Conservation (phyloP, 2,329 filamentous ascomycete genomes). For the Sclerotinia trifoliorum region DNA sequence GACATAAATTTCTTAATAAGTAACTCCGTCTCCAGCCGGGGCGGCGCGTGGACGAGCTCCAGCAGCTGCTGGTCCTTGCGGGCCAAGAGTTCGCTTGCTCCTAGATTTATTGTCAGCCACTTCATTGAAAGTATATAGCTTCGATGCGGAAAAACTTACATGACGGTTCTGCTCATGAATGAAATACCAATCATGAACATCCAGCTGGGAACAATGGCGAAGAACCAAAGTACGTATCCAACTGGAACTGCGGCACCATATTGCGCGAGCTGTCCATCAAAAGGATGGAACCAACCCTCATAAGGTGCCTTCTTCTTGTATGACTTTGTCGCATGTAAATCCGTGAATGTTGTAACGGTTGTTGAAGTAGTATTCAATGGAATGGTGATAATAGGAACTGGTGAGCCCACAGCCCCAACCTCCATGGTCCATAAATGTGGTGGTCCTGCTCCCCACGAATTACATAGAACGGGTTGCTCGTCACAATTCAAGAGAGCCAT, state of each 20-base stretch:
- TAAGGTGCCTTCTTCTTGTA: conserved; percentile 49
- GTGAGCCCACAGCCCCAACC: conserved; percentile 62
- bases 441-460: conserved; percentile 65
- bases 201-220: conserved; percentile 70
- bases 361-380: conserved; percentile 68
- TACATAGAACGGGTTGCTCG: conserved; percentile 70
- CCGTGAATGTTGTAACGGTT: conserved; percentile 61
- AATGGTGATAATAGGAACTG: conserved; percentile 63
- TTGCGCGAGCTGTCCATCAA: conserved; percentile 65
- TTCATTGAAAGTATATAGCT: conserved; percentile 8
- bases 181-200: conserved; percentile 74
- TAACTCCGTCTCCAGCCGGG: conserved; percentile 31
- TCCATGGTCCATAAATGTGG: conserved; percentile 67
- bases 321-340: conserved; percentile 56
- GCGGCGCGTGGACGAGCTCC: conserved; percentile 31
- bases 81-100: conserved; percentile 25
- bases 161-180: conserved; percentile 70
- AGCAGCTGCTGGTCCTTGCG: conserved; percentile 27
- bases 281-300: conserved; percentile 73
- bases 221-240: conserved; percentile 66
- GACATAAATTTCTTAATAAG: conserved; percentile 23
- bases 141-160: conserved; percentile 57
- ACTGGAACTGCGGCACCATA: conserved; percentile 61
- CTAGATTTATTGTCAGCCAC: conserved; percentile 24
- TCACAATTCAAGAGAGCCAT: conserved; percentile 74